Conservation (phyloP, 225 moss, liverwort and hornwort genomes). For the Bryum argenteum region DNA sequence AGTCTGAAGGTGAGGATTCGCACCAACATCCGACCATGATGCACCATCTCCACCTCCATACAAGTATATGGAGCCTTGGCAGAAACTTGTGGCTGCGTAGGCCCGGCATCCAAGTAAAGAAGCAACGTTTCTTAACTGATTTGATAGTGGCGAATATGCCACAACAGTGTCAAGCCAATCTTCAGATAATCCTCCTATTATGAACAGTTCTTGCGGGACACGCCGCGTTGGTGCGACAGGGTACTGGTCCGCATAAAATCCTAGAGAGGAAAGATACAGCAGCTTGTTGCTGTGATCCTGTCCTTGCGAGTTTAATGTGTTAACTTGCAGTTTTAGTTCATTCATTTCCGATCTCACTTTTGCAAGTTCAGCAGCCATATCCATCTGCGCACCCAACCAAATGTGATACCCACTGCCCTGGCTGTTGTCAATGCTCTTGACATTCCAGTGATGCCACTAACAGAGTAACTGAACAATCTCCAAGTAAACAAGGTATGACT, state of each 20-base stretch:
- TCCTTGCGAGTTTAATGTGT: conserved; percentile 36
- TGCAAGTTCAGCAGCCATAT: conserved; percentile 60
- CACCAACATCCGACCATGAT: conserved; percentile 86
- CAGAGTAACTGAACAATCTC: conserved; percentile 2
- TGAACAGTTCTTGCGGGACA: conserved; percentile 54
- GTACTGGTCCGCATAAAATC: conserved; percentile 20
- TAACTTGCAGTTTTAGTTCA: conserved; percentile 52
- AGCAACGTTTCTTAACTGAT: conserved; percentile 54
- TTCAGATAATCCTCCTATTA: conserved; percentile 85
- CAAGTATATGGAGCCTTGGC: conserved; percentile 70
- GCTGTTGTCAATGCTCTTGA: conserved; percentile 4
- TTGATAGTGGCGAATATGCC: conserved; percentile 65
- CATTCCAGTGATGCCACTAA: background rate
- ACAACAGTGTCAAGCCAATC: conserved; percentile 81
- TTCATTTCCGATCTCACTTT: conserved; percentile 59
- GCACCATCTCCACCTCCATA: conserved; percentile 96
- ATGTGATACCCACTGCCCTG: conserved; percentile 21
- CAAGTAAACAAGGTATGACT: conserved; percentile 6
- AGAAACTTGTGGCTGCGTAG: conserved; percentile 80
- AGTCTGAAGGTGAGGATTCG: conserved; percentile 15
- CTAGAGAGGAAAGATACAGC: conserved; percentile 24
- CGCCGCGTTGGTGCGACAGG: conserved; percentile 9
- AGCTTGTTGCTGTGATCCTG: conserved; percentile 45
- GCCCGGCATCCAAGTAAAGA: conserved; percentile 80
- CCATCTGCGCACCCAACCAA: conserved; percentile 47